Evolutionary conservation across 495 filamentous ascomycete species (phyloP).

Genomic region (Barbatosphaeria neglecta): DNA sequence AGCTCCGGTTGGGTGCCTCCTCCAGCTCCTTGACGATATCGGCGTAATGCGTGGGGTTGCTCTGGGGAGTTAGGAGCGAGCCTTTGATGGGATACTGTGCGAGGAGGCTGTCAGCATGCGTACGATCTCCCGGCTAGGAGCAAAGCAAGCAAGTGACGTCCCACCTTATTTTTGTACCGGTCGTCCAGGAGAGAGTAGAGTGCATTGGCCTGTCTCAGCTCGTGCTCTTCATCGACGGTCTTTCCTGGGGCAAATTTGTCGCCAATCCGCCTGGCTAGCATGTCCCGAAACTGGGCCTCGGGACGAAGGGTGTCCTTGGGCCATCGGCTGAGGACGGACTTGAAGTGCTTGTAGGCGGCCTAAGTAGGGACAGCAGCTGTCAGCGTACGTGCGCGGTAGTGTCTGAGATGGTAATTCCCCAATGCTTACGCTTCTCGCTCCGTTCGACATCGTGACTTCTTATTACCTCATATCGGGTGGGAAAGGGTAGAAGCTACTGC

Average conservation of each 20-base stretch:
- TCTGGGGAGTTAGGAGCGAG: slow-evolving; percentile 53
- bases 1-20: slow-evolving; percentile 54
- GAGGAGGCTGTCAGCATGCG: background rate
- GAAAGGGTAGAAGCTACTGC: too few relatives aligned
- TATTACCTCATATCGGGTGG: too few relatives aligned
- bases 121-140: too few relatives aligned
- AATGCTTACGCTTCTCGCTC: slow-evolving; percentile 6
- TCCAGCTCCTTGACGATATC: slow-evolving; percentile 61
- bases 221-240: slow-evolving; percentile 17
- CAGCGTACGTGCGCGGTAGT: background rate
- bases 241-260: slow-evolving; percentile 35
- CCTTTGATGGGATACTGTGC: slow-evolving; percentile 51
- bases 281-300: slow-evolving; percentile 59
- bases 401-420: too few relatives aligned
- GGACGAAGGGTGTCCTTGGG: slow-evolving; percentile 70
- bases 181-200: slow-evolving; percentile 66
- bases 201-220: slow-evolving; percentile 53
- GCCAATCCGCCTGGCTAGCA: slow-evolving; percentile 53
- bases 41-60: slow-evolving; percentile 67
- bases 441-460: slow-evolving; percentile 11
- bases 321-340: slow-evolving; percentile 64
- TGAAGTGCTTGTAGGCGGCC: slow-evolving; percentile 22
- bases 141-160: background rate
- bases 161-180: slow-evolving; percentile 51
- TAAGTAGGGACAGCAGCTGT: background rate